Conservation (phyloP, 2,329 filamentous ascomycete species). For the Byssothecium circinans region DNA sequence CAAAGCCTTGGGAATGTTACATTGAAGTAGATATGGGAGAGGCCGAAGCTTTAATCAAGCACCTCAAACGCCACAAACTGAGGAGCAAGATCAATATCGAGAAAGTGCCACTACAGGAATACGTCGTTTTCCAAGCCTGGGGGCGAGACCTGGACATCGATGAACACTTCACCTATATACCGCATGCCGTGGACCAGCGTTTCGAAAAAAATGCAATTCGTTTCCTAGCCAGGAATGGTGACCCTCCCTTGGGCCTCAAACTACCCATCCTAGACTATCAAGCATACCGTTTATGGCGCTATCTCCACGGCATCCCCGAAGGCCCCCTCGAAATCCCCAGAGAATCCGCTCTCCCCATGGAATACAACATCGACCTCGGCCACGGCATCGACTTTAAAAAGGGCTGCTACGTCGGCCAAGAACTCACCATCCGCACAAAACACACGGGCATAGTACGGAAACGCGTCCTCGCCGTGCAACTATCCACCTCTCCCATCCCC, state of each 20-base stretch:
- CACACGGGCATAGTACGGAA: slow-evolving; percentile 94
- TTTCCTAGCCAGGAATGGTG: slow-evolving; percentile 13
- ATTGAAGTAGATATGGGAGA: slow-evolving; percentile 80
- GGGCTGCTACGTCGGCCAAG: slow-evolving; percentile 95
- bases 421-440: slow-evolving; percentile 92
- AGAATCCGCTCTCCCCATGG: slow-evolving; percentile 76
- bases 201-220: slow-evolving; percentile 12
- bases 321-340: slow-evolving; percentile 76
- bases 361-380: slow-evolving; percentile 86
- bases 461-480: slow-evolving; percentile 76
- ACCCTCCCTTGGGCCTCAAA: slow-evolving; percentile 19
- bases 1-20: slow-evolving; percentile 61
- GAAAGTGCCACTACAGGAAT: slow-evolving; percentile 66
- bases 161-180: neutral
- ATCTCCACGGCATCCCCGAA: slow-evolving; percentile 80
- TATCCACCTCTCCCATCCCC: slow-evolving; percentile 56
- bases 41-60: slow-evolving; percentile 63
- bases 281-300: slow-evolving; percentile 74
- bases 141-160: slow-evolving; percentile 33
- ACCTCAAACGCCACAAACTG: slow-evolving; percentile 84
- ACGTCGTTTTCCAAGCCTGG: slow-evolving; percentile 75
- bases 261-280: slow-evolving; percentile 39
- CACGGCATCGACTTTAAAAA: slow-evolving; percentile 89
- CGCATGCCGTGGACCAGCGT: slow-evolving; percentile 26
- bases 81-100: slow-evolving; percentile 72